phyloP scores from a whole-genome alignment of 75 land plant genomes.

The Pinus taeda region DNA sequence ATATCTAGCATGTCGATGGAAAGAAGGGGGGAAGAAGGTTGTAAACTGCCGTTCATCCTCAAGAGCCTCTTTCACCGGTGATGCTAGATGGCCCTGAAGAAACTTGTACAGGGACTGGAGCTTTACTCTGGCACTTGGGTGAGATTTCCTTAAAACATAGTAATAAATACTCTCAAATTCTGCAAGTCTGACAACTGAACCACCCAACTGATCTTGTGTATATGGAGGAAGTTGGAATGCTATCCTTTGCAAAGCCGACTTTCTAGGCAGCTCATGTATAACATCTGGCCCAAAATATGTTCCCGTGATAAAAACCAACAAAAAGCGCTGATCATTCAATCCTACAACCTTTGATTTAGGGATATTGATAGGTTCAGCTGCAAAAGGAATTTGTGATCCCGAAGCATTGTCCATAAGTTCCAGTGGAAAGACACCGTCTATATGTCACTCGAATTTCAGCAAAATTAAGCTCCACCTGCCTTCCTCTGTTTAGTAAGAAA shows the following conservation, averaged over 20 bases:
- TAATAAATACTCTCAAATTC: constrained; percentile 58
- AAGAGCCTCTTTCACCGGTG: constrained; percentile 21
- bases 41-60: constrained; percentile 52
- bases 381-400: neutral
- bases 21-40: constrained; percentile 44
- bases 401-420: constrained; percentile 4
- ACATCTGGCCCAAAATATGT: constrained; percentile 75
- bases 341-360: constrained; percentile 8
- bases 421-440: neutral
- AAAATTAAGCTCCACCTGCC: neutral
- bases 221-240: constrained; percentile 56
- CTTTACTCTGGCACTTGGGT: constrained; percentile 45
- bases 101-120: constrained; percentile 49
- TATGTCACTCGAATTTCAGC: neutral
- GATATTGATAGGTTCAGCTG: constrained; percentile 1
- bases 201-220: constrained; percentile 49
- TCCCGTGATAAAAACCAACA: constrained; percentile 61
- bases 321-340: constrained; percentile 56
- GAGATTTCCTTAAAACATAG: constrained; percentile 48
- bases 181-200: constrained; percentile 47
- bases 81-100: constrained; percentile 50
- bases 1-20: constrained; percentile 51
- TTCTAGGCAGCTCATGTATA: constrained; percentile 43
- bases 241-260: constrained; percentile 56
- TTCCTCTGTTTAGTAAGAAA: constrained; percentile 4